phyloP scores from a whole-genome alignment of 1,284 basidiomycete genomes.

The Cerioporus squamosus region DNA sequence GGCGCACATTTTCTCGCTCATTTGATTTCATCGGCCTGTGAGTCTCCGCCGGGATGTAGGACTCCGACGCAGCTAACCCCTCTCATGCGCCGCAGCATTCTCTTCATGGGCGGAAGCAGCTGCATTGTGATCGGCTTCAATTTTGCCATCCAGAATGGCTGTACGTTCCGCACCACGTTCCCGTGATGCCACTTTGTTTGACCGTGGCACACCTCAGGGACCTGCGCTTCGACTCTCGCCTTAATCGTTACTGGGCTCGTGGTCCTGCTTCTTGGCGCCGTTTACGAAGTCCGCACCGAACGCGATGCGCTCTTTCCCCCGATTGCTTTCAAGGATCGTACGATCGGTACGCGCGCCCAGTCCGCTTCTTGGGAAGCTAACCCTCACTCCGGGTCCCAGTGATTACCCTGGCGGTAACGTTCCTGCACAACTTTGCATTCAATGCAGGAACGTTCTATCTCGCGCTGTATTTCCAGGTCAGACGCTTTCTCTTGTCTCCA shows the following conservation, averaged over 20 bases:
- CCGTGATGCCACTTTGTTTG: conserved; percentile 5
- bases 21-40: conserved; percentile 82
- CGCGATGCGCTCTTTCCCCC: conserved; percentile 76
- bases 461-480: conserved; percentile 77
- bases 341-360: conserved; percentile 51
- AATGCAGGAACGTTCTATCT: conserved; percentile 84
- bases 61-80: conserved; percentile 16
- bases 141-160: conserved; percentile 67
- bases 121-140: conserved; percentile 78
- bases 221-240: conserved; percentile 58
- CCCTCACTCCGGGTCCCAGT: conserved; percentile 45
- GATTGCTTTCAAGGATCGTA: conserved; percentile 58
- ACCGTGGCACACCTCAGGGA: conserved; percentile 50
- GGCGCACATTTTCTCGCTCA: conserved; percentile 51
- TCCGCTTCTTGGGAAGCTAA: conserved; percentile 18
- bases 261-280: conserved; percentile 57
- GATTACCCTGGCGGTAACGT: conserved; percentile 65
- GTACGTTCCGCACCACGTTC: conserved; percentile 46
- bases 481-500: conserved; percentile 15
- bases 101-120: conserved; percentile 78
- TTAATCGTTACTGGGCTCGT: conserved; percentile 59
- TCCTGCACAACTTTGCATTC: conserved; percentile 81
- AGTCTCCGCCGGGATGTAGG: conserved; percentile 35
- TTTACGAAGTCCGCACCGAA: conserved; percentile 67
- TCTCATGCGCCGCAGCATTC: conserved; percentile 45